Conservation (phyloP, 31 red algal genomes). For the Asparagopsis taxiformis region DNA sequence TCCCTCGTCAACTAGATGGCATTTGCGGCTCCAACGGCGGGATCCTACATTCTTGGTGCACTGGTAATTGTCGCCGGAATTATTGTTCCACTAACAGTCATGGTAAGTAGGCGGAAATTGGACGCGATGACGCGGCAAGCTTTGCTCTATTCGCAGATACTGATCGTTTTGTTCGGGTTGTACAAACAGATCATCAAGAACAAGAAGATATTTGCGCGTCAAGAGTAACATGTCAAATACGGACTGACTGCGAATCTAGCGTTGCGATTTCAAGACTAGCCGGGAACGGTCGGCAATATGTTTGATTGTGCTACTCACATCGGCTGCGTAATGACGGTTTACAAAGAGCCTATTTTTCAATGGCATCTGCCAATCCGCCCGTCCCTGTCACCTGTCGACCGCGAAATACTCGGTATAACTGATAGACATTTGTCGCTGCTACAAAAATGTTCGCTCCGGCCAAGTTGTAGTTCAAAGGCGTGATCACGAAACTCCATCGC, state of each 20-base stretch:
- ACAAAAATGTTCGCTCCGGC: slow-evolving; percentile 91
- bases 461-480: slow-evolving; percentile 92
- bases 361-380: not conserved
- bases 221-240: slow-evolving; percentile 21
- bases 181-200: slow-evolving; percentile 64
- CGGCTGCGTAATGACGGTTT: no score
- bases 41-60: slow-evolving; percentile 16
- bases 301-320: not conserved
- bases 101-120: slow-evolving; percentile 17
- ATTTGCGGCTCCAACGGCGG: slow-evolving; percentile 6
- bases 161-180: no score
- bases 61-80: slow-evolving; percentile 19
- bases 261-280: not conserved
- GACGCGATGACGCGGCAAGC: no score
- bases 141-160: no score
- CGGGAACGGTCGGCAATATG: not conserved
- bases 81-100: slow-evolving; percentile 13
- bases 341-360: not conserved
- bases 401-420: slow-evolving; percentile 51
- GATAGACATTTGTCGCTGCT: slow-evolving; percentile 85
- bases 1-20: no score
- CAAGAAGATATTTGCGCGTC: slow-evolving; percentile 62
- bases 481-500: slow-evolving; percentile 91
- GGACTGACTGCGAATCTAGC: not conserved
- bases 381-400: not conserved